These are phyloP conservation scores for Escallonia herrerae DNA, from an alignment of 129 eudicot genomes.

Conservation along the genomic window DNA sequence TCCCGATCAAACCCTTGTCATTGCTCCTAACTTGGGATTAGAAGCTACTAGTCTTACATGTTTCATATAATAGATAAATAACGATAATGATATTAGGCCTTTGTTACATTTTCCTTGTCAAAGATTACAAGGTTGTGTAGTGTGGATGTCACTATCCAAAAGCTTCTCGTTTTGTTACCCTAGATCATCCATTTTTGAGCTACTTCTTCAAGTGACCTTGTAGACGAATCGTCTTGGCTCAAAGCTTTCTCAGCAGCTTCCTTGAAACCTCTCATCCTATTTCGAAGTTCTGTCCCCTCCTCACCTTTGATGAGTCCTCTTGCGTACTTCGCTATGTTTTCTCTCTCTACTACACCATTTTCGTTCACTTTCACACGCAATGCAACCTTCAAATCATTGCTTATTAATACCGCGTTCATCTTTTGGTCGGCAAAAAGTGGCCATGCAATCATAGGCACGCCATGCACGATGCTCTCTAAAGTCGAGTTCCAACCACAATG, in stretches of 20 bases:
- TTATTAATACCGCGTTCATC: slow-evolving; percentile 4
- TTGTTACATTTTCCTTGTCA: no score
- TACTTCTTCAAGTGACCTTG: background rate
- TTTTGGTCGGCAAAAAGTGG: slow-evolving; percentile 23
- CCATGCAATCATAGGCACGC: slow-evolving; percentile 26
- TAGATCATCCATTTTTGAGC: slow-evolving; percentile 1
- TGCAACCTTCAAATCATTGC: slow-evolving; percentile 7
- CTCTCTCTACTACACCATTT: slow-evolving; percentile 3
- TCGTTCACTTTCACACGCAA: background rate
- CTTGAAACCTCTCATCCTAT: background rate
- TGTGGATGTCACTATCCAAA: background rate
- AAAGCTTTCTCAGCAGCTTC: slow-evolving; percentile 1
- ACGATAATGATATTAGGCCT: no score
- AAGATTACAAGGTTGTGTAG: no score
- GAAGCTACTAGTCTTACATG: no score
- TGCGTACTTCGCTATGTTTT: background rate
- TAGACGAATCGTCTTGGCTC: background rate
- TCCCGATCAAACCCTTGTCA: no score
- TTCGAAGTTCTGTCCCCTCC: slow-evolving; percentile 1
- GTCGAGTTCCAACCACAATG: slow-evolving; percentile 16
- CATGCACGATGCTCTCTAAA: slow-evolving; percentile 11
- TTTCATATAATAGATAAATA: no score
- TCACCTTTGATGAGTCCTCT: background rate
- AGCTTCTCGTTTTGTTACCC: background rate
- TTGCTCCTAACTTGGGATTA: no score